Base-by-base conservation (phyloP, 495 filamentous ascomycete species). In the Oidiodendron maius region DNA sequence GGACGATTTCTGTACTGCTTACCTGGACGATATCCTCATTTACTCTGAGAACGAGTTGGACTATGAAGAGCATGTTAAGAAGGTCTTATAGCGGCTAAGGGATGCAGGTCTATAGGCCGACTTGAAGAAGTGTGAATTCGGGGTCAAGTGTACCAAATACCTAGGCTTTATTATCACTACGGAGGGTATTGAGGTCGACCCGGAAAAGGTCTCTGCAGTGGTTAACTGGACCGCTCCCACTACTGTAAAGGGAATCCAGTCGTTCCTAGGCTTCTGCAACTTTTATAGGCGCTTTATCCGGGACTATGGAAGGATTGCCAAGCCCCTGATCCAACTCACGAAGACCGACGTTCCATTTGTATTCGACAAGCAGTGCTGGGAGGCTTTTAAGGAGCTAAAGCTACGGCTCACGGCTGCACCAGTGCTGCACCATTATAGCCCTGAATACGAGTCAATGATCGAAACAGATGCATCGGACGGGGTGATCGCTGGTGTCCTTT, bases 41-140 rank as follows among this genome's bases (percentile, higher is more conserved):
- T 46, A 32, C 17, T 32, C 43, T 10, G 43, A 46, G 13, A 18
- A 20, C n/a, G 15, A 22, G n/a, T 26, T 46, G 8, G 6, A n/a
- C n/a, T n/a, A n/a, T n/a, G n/a, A n/a, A n/a, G n/a, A n/a, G n/a
- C n/a, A n/a, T n/a, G n/a, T n/a, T n/a, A n/a, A n/a, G n/a, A n/a
- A n/a, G n/a, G n/a, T n/a, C n/a, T n/a, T n/a, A n/a, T n/a, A n/a
- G n/a, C 32, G 32, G 13, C 46, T 66, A 11, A 3, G 28, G 18
- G 39, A 53, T 0, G 25, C 44, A n/a, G 49, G 48, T 4, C 26
- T 66, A 2, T 36, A 56, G 16, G 45, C 47, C 1, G 43, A 55
- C 8, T 11, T 65, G 3, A 4, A 47, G 1, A 68, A 70, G 38
- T 68, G 47, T 26, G 44, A 62, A 40, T 68, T 70, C 28, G 13